Percentiles rank a stretch among this genome's conserved stretches.
Conservation (phyloP, 2,329 filamentous ascomycete genomes). For the Cytospora piceae region DNA sequence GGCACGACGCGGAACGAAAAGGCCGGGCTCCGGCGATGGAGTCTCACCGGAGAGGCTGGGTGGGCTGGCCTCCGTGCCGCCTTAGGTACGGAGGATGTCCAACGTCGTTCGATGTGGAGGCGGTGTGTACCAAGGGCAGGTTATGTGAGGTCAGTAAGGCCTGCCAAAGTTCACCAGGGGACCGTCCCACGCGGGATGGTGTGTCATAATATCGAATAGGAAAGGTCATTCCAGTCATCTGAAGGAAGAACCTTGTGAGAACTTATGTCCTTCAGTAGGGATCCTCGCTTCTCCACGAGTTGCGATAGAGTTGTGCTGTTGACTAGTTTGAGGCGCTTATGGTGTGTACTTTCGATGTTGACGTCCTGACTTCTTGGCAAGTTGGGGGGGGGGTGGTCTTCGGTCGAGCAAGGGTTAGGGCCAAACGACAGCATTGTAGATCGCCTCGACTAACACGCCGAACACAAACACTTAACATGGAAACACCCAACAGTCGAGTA, state of each 20-base stretch:
- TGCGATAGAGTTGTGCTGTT: not conserved
- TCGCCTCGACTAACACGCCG: not conserved
- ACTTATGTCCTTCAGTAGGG: not conserved
- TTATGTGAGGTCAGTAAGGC: not conserved
- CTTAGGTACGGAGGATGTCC: not conserved
- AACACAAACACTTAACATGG: not conserved
- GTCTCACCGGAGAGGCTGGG: not conserved
- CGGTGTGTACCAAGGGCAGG: not conserved
- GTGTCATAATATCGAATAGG: not conserved
- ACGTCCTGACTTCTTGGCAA: too few relatives aligned
- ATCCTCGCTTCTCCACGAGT: not conserved
- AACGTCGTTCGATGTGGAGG: slow-evolving; percentile 1
- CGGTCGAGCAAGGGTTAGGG: not conserved
- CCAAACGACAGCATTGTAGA: not conserved
- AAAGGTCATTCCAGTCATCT: not conserved
- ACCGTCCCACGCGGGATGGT: not conserved
- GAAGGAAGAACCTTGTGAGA: not conserved
- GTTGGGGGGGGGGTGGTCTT: not conserved
- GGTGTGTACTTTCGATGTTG: not conserved
- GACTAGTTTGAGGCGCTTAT: not conserved
- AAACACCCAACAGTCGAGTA: not conserved
- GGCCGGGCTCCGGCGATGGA: too few relatives aligned
- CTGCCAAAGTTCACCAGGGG: not conserved
- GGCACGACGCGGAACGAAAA: not conserved
- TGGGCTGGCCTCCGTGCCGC: not conserved